Percentiles rank a stretch among this genome's conserved stretches.
These are phyloP conservation scores for Ilyonectria mors-panacis DNA, from an alignment of 2,329 filamentous ascomycete genomes.

Conservation along the genomic window DNA sequence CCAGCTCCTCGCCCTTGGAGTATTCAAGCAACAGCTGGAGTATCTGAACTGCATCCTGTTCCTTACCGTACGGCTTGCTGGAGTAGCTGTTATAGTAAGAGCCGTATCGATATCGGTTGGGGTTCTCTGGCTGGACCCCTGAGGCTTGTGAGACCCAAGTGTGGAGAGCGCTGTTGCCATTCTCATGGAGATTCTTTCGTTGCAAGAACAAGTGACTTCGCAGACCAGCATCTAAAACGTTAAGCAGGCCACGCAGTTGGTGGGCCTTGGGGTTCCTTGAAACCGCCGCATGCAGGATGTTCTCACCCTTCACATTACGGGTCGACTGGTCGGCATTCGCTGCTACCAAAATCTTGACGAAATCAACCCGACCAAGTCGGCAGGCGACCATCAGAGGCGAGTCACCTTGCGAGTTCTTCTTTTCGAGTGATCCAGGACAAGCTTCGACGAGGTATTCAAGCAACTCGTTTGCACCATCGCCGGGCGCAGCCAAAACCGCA, in stretches of 20 bases:
- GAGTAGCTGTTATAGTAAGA: constrained; percentile 23
- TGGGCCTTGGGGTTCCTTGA: constrained; percentile 50
- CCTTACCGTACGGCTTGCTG: constrained; percentile 42
- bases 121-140: constrained; percentile 32
- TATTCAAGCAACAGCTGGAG: constrained; percentile 67
- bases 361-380: constrained; percentile 65
- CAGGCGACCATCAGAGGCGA: constrained; percentile 82
- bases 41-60: constrained; percentile 56
- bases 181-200: constrained; percentile 65
- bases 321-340: constrained; percentile 79
- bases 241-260: constrained; percentile 64
- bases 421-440: constrained; percentile 74
- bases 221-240: constrained; percentile 71
- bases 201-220: constrained; percentile 72
- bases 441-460: constrained; percentile 77
- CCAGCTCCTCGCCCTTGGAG: constrained; percentile 69
- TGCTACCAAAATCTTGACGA: constrained; percentile 73
- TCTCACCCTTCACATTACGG: constrained; percentile 73
- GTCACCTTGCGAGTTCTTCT: constrained; percentile 69
- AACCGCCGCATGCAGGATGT: constrained; percentile 76
- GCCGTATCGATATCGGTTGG: constrained; percentile 31
- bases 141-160: constrained; percentile 63
- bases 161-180: constrained; percentile 75
- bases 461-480: constrained; percentile 63
- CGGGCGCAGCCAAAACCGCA: constrained; percentile 66